Conservation (phyloP, 2,329 filamentous ascomycete species). For the Exophiala phaeomuriformis region DNA sequence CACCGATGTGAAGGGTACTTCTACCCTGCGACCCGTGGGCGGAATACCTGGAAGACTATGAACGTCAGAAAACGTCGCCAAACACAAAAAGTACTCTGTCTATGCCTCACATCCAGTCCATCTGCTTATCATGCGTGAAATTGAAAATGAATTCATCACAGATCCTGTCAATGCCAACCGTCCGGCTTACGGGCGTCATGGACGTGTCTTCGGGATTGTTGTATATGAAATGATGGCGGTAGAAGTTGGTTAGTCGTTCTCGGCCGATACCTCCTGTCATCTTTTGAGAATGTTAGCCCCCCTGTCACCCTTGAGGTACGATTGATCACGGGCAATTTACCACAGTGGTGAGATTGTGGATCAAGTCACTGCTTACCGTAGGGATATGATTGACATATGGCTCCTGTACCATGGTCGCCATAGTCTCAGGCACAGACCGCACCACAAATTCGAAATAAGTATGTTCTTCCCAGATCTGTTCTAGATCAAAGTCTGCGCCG, state of each 20-base stretch:
- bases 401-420: conserved; percentile 73
- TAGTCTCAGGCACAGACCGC: conserved; percentile 62
- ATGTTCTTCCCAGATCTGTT: conserved; percentile 73
- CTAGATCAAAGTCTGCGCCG: conserved; percentile 66
- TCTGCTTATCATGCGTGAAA: conserved; percentile 55
- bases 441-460: conserved; percentile 63
- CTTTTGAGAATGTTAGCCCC: conserved; percentile 26
- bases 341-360: too few species aligned
- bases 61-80: too few species aligned
- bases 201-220: conserved; percentile 61
- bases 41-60: conserved; percentile 55
- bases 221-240: conserved; percentile 67
- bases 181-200: conserved; percentile 64
- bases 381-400: conserved; percentile 74
- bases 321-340: too few species aligned
- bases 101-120: conserved; percentile 61
- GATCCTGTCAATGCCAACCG: conserved; percentile 63
- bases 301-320: too few species aligned
- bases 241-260: conserved; percentile 56
- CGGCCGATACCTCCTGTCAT: conserved; percentile 64
- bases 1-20: conserved; percentile 58
- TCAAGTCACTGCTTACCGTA: conserved; percentile 43
- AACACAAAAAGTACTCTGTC: neutral
- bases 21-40: conserved; percentile 47
- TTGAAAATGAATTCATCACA: conserved; percentile 63